Percentiles rank a stretch among this genome's conserved stretches.
These are phyloP conservation scores for Aspergillus sp. DNA, from an alignment of 2,329 filamentous ascomycete species.

Conservation along the genomic window DNA sequence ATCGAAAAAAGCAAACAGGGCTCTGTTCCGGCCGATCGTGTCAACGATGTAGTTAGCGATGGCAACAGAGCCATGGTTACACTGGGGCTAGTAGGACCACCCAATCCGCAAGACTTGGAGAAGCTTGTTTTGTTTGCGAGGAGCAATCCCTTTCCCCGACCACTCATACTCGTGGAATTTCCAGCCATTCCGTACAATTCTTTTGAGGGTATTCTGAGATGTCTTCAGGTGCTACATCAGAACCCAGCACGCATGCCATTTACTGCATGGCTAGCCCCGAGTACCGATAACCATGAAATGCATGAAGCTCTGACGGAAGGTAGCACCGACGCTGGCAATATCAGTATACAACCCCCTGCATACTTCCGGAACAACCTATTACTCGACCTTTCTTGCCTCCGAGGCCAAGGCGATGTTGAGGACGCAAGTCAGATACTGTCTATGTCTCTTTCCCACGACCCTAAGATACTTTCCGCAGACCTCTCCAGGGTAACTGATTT, in stretches of 20 bases:
- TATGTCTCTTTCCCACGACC: not conserved
- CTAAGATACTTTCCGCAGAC: not conserved
- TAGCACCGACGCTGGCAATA: not conserved
- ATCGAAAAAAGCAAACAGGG: not conserved
- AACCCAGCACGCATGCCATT: constrained; percentile 7
- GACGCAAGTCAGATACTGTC: not conserved
- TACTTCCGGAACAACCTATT: not conserved
- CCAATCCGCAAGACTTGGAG: not conserved
- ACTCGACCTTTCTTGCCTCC: not conserved
- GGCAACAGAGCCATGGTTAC: constrained; percentile 8
- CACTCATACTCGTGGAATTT: constrained; percentile 17
- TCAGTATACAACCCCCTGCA: not conserved
- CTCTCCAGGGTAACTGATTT: not conserved
- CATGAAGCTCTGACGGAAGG: too few relatives aligned
- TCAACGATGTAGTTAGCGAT: constrained; percentile 6
- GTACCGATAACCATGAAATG: not conserved
- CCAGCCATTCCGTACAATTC: constrained; percentile 15
- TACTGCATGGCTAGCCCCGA: constrained; percentile 5
- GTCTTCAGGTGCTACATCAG: constrained; percentile 10
- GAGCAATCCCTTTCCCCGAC: not conserved
- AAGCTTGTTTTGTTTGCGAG: not conserved
- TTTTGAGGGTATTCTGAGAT: constrained; percentile 16
- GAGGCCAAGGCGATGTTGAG: not conserved
- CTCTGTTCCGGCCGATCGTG: not conserved
- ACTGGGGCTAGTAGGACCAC: not conserved